Percentiles rank a stretch among this genome's conserved stretches.
These are phyloP conservation scores for Penstemon newberryi DNA, from an alignment of 257 asterid genomes.

Conservation along the genomic window DNA sequence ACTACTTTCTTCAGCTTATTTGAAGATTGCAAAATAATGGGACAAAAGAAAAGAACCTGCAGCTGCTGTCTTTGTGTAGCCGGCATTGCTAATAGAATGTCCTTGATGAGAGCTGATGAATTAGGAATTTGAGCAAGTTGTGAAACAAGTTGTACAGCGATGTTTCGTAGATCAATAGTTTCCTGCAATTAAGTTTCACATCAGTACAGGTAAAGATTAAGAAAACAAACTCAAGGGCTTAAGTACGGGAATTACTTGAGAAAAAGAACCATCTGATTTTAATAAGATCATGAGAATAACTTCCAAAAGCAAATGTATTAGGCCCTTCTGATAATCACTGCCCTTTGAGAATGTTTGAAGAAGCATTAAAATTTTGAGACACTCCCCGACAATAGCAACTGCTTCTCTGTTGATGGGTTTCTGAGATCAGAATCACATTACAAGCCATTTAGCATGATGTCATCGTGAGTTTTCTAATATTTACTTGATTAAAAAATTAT, in stretches of 20 bases:
- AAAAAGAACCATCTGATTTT: constrained; percentile 45
- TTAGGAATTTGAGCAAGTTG: constrained; percentile 89
- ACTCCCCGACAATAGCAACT: constrained; percentile 77
- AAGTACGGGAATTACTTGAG: constrained; percentile 55
- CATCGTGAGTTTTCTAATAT: constrained; percentile 4
- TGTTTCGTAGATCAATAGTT: constrained; percentile 54
- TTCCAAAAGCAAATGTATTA: constrained; percentile 75
- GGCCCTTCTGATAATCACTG: constrained; percentile 59
- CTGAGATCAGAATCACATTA: constrained; percentile 50
- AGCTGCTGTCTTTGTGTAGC: constrained; percentile 70
- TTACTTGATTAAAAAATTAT: constrained; percentile 13
- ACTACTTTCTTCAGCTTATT: not conserved
- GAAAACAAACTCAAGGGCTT: constrained; percentile 22
- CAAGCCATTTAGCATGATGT: constrained; percentile 28
- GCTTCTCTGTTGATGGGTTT: constrained; percentile 63
- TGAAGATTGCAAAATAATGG: constrained; percentile 13
- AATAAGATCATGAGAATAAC: constrained; percentile 70
- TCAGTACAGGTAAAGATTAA: constrained; percentile 27
- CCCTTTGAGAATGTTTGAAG: constrained; percentile 66
- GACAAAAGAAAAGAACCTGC: constrained; percentile 61
- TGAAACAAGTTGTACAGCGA: constrained; percentile 70
- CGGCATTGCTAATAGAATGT: constrained; percentile 79
- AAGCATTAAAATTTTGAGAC: constrained; percentile 77
- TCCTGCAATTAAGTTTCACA: constrained; percentile 52
- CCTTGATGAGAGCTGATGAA: constrained; percentile 71